These are phyloP conservation scores for Suhomyces anneliseae DNA, from an alignment of 1,139 yeast genomes.

Conservation along the genomic window DNA sequence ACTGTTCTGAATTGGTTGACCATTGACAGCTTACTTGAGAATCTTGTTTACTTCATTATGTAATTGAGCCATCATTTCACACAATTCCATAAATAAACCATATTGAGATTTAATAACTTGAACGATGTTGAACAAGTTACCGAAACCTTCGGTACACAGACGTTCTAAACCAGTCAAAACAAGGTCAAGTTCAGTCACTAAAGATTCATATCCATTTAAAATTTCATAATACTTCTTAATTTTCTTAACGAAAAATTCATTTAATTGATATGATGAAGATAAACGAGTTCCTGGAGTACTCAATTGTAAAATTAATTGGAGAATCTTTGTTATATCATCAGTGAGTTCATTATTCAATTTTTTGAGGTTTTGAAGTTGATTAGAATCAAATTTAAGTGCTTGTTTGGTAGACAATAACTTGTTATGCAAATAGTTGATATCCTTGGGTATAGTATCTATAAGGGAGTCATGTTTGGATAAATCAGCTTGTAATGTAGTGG, in stretches of 20 bases:
- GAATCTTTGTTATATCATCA: conserved; percentile 67
- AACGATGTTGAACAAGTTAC: conserved; percentile 56
- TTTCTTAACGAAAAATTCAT: conserved; percentile 51
- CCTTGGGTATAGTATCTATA: conserved; percentile 81
- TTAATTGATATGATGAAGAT: conserved; percentile 52
- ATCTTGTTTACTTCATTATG: conserved; percentile 61
- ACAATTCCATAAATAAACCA: conserved; percentile 82
- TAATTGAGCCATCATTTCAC: conserved; percentile 84
- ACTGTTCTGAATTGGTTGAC: background rate
- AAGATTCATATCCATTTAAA: conserved; percentile 69
- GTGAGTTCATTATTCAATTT: conserved; percentile 56
- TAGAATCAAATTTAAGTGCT: conserved; percentile 53
- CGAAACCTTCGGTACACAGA: conserved; percentile 46
- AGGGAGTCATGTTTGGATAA: conserved; percentile 64
- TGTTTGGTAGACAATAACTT: conserved; percentile 66
- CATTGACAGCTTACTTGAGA: conserved; percentile 4
- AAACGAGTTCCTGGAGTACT: conserved; percentile 67
- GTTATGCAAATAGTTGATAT: conserved; percentile 68
- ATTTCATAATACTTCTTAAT: conserved; percentile 67
- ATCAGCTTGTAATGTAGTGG: conserved; percentile 73
- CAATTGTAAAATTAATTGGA: conserved; percentile 64
- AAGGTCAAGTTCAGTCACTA: conserved; percentile 70
- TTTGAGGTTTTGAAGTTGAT: conserved; percentile 37
- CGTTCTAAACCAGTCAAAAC: conserved; percentile 45
- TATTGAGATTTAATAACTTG: conserved; percentile 80